Evolutionary conservation across 768 basidiomycete species (phyloP), one percentile per base, ranked within the genome.

Genomic region (Boletus huronensis): DNA sequence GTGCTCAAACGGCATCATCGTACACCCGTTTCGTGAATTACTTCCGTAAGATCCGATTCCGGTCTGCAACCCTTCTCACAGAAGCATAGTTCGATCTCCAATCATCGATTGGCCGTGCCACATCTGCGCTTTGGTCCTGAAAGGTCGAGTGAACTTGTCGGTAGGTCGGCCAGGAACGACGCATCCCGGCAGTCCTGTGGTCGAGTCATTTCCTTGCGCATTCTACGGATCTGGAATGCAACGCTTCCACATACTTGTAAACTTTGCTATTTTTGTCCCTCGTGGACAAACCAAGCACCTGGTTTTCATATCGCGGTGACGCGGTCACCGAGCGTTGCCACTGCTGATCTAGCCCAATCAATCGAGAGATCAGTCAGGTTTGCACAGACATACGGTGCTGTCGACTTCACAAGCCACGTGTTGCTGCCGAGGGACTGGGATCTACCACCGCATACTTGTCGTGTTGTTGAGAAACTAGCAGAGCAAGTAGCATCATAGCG

Each of bases 1-100:
- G 49, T 67, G 55, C 50, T 55, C 58, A 57, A 55, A 63, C 69
- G 64, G 65, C 71, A 72, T 71, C 55, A 65, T 38, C 55, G 19
- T 47, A 52, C 54, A 28, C 58, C 59, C 38, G 57, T 62, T 65
- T 47, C 60, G 48, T 59, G 59, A 56, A 57, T 59, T 61, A 55
- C 53, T 29, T 54, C 54, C 60, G 56, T 54, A 36, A 50, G 64
- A 64, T 64, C 63, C 57, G 62, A 57, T 59, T 59, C 48, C 28
- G 38, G 51, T n/a, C 16, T 57, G 47, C 53, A 56, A 51, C 34
- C 19, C 42, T 54, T 67, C 63, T 53, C 65, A 61, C 59, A 54
- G 43, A 21, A 43, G 40, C 29, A n/a, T 23, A 48, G 17, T 55
- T 63, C 52, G 63, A 62, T 66, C 61, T 58, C 58, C 31, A 55